Evolutionary conservation across 768 basidiomycete species (phyloP).

Genomic region (Podaxis sp.): DNA sequence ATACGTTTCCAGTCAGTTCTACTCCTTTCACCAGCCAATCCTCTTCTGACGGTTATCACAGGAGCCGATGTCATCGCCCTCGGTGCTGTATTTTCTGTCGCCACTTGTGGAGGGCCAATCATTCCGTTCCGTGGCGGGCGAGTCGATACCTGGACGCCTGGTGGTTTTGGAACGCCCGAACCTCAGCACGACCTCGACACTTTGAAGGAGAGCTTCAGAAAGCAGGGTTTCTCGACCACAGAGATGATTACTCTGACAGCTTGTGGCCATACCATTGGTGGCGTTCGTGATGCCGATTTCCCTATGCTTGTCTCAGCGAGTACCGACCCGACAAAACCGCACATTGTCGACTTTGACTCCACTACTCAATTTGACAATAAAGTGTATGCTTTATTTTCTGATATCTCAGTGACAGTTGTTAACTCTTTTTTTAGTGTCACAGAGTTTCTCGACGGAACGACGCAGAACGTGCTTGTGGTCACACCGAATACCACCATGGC

Average conservation of each 20-base stretch:
- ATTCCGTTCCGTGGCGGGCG: constrained; percentile 44
- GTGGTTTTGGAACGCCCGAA: constrained; percentile 40
- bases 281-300: constrained; percentile 46
- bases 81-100: constrained; percentile 35
- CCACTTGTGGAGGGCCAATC: constrained; percentile 46
- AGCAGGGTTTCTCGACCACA: constrained; percentile 41
- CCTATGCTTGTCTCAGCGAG: constrained; percentile 40
- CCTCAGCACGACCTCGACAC: constrained; percentile 40
- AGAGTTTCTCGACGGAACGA: constrained; percentile 36
- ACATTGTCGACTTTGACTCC: constrained; percentile 39
- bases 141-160: constrained; percentile 37
- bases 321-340: constrained; percentile 23
- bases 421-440: constrained; percentile 26
- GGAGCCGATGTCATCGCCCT: constrained; percentile 46
- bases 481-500: constrained; percentile 33
- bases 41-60: constrained; percentile 19
- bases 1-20: constrained; percentile 41
- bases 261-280: constrained; percentile 53
- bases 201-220: constrained; percentile 38
- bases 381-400: constrained; percentile 27
- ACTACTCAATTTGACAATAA: constrained; percentile 42
- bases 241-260: constrained; percentile 53
- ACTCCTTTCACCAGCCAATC: background rate
- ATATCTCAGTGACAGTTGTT: background rate
- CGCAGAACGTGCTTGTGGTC: constrained; percentile 34